A percentile compares a stretch with the other conserved stretches of the same genome.
These are phyloP conservation scores for Coemansia sp. DNA, from an alignment of 192 early-diverging fungal species.

Conservation along the genomic window DNA sequence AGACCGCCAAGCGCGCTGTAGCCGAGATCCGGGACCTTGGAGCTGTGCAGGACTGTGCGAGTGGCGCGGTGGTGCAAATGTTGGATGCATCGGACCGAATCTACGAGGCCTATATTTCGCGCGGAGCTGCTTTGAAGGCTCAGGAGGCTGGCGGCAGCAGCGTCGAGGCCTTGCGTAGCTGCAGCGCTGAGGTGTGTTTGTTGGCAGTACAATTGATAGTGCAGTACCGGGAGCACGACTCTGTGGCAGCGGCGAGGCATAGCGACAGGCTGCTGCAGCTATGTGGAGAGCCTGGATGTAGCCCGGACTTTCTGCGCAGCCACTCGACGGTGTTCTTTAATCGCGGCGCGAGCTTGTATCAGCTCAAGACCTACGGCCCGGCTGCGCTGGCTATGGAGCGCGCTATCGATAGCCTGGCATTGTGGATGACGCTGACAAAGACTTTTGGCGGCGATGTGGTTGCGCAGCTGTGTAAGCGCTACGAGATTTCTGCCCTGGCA, in stretches of 20 bases:
- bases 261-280: constrained; percentile 27
- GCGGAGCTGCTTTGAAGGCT: constrained; percentile 44
- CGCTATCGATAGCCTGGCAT: constrained; percentile 34
- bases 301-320: constrained; percentile 37
- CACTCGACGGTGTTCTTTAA: constrained; percentile 55
- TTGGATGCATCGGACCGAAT: constrained; percentile 26
- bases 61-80: constrained; percentile 3
- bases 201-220: constrained; percentile 32
- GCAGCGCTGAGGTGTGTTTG: constrained; percentile 36
- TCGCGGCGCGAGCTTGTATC: constrained; percentile 41
- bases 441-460: constrained; percentile 12
- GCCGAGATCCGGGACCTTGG: constrained; percentile 13
- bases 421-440: constrained; percentile 18
- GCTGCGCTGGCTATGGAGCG: constrained; percentile 33
- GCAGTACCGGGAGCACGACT: constrained; percentile 19
- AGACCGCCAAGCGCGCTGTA: constrained; percentile 18
- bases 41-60: neutral
- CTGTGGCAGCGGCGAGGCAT: neutral
- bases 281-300: constrained; percentile 25
- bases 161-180: constrained; percentile 13
- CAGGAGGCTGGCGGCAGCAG: constrained; percentile 34
- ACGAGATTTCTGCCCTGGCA: constrained; percentile 43
- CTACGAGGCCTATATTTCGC: constrained; percentile 40
- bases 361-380: constrained; percentile 31
- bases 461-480: constrained; percentile 55